Conservation (phyloP, 2,329 filamentous ascomycete species). For the Aspergillus niger region DNA sequence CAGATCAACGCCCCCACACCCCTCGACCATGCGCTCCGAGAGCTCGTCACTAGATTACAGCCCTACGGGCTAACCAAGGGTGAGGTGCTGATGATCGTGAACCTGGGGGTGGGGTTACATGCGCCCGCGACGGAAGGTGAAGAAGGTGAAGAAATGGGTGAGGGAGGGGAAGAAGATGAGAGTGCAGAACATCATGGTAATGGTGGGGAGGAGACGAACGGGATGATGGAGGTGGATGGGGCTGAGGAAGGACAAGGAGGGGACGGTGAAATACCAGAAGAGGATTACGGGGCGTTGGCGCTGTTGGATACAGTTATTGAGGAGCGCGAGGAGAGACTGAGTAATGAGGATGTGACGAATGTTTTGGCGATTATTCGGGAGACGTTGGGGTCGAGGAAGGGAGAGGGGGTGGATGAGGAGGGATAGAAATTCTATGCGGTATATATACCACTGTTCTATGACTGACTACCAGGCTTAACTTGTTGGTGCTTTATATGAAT, state of each 20-base stretch:
- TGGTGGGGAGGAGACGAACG: conserved; percentile 12
- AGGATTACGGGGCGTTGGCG: conserved; percentile 38
- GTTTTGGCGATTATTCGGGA: conserved; percentile 41
- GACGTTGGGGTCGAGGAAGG: conserved; percentile 26
- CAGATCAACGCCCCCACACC: conserved; percentile 28
- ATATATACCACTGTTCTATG: background rate
- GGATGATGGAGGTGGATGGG: conserved; percentile 15
- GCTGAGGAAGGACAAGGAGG: conserved; percentile 19
- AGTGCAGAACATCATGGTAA: background rate
- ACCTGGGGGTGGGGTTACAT: conserved; percentile 45
- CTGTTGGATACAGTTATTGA: conserved; percentile 46
- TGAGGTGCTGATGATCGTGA: conserved; percentile 50
- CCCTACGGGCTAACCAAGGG: conserved; percentile 49
- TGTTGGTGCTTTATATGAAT: too few species aligned
- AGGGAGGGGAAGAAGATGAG: conserved; percentile 8
- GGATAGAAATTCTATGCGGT: background rate
- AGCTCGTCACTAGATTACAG: conserved; percentile 39
- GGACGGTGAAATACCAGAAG: conserved; percentile 22
- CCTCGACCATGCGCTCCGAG: conserved; percentile 41
- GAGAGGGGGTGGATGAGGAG: background rate
- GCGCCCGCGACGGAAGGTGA: conserved; percentile 9
- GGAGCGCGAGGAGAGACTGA: conserved; percentile 45
- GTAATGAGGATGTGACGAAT: conserved; percentile 38
- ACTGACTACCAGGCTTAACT: background rate
- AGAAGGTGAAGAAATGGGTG: conserved; percentile 24